Percentiles rank a stretch among this genome's conserved stretches.
Conservation (phyloP, 805 yeast species). For the Candida quercuum region DNA sequence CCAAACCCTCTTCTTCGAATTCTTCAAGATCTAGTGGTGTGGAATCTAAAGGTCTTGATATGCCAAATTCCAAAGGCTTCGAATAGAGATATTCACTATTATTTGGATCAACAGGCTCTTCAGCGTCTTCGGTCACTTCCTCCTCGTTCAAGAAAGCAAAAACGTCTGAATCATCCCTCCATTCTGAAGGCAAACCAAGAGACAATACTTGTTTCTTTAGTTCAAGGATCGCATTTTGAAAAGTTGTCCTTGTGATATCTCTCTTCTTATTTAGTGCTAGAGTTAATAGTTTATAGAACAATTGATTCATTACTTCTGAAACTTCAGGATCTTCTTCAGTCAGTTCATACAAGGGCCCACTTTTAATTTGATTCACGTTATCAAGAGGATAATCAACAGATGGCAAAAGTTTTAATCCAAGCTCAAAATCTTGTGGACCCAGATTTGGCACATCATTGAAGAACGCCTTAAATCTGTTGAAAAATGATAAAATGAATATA, state of each 20-base stretch:
- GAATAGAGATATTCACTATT: constrained; percentile 15
- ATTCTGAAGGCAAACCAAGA: constrained; percentile 23
- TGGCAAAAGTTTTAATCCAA: constrained; percentile 15
- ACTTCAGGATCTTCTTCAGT: constrained; percentile 5
- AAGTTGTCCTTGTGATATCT: constrained; percentile 4
- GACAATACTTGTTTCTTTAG: constrained; percentile 8
- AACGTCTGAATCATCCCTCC: constrained; percentile 22
- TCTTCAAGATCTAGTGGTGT: constrained; percentile 19
- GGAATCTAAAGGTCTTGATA: constrained; percentile 10
- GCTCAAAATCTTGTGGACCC: constrained; percentile 23
- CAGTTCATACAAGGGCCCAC: neutral
- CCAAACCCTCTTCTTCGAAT: constrained; percentile 15
- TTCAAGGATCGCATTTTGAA: constrained; percentile 14
- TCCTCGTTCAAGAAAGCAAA: constrained; percentile 6
- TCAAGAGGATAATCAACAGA: constrained; percentile 9
- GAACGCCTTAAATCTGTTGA: constrained; percentile 14
- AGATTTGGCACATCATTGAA: constrained; percentile 16
- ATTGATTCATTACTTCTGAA: constrained; percentile 12
- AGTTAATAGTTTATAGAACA: constrained; percentile 13
- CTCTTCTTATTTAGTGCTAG: constrained; percentile 16
- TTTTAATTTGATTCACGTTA: constrained; percentile 11
- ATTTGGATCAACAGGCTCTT: constrained; percentile 18
- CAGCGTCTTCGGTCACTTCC: neutral
- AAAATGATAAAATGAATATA: constrained; percentile 15
- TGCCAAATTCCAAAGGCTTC: constrained; percentile 7